A percentile compares a stretch with the other conserved stretches of the same genome.
phyloP scores from a whole-genome alignment of 352 stramenopile genomes.

The Discostella stelligera region DNA sequence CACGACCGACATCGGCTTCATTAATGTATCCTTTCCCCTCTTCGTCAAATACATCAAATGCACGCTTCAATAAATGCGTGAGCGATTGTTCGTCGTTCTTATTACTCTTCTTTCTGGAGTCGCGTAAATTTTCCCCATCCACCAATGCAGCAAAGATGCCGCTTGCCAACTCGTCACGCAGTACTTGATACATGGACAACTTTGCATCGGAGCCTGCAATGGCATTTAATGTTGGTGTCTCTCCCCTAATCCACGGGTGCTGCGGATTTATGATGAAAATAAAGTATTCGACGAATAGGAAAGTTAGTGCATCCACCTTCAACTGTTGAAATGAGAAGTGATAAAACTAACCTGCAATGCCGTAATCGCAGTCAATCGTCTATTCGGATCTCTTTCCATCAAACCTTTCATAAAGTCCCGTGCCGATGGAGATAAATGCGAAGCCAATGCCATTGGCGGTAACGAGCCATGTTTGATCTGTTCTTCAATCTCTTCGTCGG shows the following conservation, averaged over 20 bases:
- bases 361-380: constrained; percentile 84
- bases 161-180: constrained; percentile 61
- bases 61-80: constrained; percentile 64
- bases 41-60: constrained; percentile 76
- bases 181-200: constrained; percentile 55
- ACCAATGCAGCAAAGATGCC: constrained; percentile 82
- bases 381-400: constrained; percentile 84
- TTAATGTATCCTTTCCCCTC: constrained; percentile 69
- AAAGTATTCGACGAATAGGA: not conserved
- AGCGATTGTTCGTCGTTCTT: constrained; percentile 13
- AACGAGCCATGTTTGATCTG: constrained; percentile 81
- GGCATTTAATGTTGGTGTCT: constrained; percentile 49
- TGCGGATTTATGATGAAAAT: constrained; percentile 32
- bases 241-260: constrained; percentile 86
- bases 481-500: constrained; percentile 86
- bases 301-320: no score
- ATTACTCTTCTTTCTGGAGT: not conserved
- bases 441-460: constrained; percentile 66
- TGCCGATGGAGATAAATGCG: constrained; percentile 86
- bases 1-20: constrained; percentile 60
- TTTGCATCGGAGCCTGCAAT: constrained; percentile 61
- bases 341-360: constrained; percentile 16
- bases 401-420: constrained; percentile 89
- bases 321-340: not conserved
- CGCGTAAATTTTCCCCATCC: constrained; percentile 59